Base-by-base conservation (phyloP, 1,284 basidiomycete genomes). In the Moesziomyces sp. region DNA sequence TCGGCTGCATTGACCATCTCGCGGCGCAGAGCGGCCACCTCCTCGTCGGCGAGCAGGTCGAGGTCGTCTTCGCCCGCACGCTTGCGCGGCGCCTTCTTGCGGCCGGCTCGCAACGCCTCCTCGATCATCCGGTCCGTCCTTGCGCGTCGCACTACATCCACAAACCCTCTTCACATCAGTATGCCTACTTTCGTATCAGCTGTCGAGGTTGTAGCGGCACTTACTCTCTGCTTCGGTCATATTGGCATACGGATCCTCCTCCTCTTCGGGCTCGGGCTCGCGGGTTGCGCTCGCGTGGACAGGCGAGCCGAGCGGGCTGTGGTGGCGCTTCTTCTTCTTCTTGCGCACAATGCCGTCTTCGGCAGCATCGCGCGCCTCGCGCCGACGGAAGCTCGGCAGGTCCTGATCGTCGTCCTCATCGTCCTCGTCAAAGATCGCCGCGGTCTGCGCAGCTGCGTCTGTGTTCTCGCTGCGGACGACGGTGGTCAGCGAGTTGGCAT, bases 1-100 rank as follows among this genome's bases (percentile, higher is more conserved):
- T 92, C 90, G 0, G 92, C 94, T 2, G 96, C 97, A 9, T 87
- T 86, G 47, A 92, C 87, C 97, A 99, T 99, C 38, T 90, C 87
- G 63, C 93, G 90, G 19, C 93, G 88, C 23, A 99, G 87, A 8
- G 91, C 87, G 0, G 91, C 90, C 24, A 98, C 93, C 77, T 96
- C 91, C 71, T 95, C 93, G 83, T 99, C 96, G 18, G 94, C 93
- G 76, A 92, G 91, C 42, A 89, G 88, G 79, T 99, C 96, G 23
- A 98, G 83, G 66, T 87, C 86, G 35, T 76, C 74, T 54, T 76
- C 74, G 10, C 74, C 74, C 3, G 74, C 74, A 4, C 68, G 58
- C 53, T 76, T 76, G 38, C 72, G 50, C 4, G 74, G 71, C 9
- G 71, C 72, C 44, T 74, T 74, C 67, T 74, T 76, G 57, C 67